These are phyloP conservation scores for Phlyctochytrium arcticum DNA, from an alignment of 192 early-diverging fungal genomes.

Conservation along the genomic window DNA sequence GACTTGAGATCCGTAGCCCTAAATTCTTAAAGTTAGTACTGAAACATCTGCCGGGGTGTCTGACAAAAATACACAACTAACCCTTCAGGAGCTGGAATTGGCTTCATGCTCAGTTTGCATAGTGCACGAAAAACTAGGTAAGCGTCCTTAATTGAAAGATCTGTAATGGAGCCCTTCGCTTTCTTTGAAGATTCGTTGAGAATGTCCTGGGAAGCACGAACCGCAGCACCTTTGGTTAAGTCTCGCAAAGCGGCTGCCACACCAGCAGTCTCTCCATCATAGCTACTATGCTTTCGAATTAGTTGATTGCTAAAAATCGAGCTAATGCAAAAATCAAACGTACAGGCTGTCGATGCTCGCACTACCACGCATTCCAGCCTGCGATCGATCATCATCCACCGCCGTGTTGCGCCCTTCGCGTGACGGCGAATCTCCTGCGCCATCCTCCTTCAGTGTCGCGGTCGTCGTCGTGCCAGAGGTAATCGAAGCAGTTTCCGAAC, in stretches of 20 bases:
- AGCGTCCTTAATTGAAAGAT: slow-evolving; percentile 61
- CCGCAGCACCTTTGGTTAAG: slow-evolving; percentile 6
- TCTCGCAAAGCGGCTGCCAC: slow-evolving; percentile 13
- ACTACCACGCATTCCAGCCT: slow-evolving; percentile 10
- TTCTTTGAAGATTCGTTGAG: slow-evolving; percentile 14
- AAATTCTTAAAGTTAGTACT: slow-evolving; percentile 18
- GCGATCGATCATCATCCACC: slow-evolving; percentile 18
- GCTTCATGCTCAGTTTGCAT: slow-evolving; percentile 86
- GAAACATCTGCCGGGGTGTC: too few species aligned
- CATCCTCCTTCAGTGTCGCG: too few species aligned
- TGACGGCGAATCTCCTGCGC: too few species aligned
- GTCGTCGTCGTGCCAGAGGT: too few species aligned
- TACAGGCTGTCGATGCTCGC: slow-evolving; percentile 30
- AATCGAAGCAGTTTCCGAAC: too few species aligned
- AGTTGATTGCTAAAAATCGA: neutral
- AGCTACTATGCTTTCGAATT: slow-evolving; percentile 10
- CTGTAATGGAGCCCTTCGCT: slow-evolving; percentile 13
- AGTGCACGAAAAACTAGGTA: slow-evolving; percentile 82
- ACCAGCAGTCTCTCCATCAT: slow-evolving; percentile 19
- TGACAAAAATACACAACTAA: slow-evolving; percentile 12
- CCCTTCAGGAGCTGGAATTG: slow-evolving; percentile 58
- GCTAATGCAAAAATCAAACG: slow-evolving; percentile 2
- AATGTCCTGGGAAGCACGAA: slow-evolving; percentile 29
- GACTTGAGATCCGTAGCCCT: slow-evolving; percentile 71
- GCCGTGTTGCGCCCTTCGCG: too few species aligned